Base-by-base conservation (phyloP, 2,329 filamentous ascomycete species). In the Curvularia verruculosa region DNA sequence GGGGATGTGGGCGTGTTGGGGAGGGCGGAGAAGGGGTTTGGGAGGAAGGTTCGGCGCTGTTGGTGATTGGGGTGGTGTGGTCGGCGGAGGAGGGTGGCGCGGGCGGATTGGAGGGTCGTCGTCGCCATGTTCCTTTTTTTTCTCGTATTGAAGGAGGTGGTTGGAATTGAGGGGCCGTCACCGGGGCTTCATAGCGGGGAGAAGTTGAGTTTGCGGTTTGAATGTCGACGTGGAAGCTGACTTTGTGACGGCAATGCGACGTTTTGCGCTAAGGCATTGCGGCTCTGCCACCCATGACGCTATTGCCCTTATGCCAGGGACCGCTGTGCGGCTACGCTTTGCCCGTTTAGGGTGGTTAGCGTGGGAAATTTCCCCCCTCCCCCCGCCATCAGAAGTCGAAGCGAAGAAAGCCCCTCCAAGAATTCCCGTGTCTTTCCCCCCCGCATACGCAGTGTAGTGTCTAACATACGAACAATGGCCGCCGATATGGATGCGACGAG, bases 21-120 rank as follows among this genome's bases (percentile, higher is more conserved):
- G 65, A 75, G 44, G 6, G 49, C 48, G 23, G 49, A 29, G 81
- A 62, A 83, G 77, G 23, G 75, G 66, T 80, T 78, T 44, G 75
- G 69, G 55, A 80, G 68, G 72, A 81, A 81, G 54, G 70, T 69
- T n/a, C 80, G 78, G n/a, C 59, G 67, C 57, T 73, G 70, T 28
- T 52, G 58, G 46, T 45, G 26, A 15, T 59, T 67, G 57, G 73
- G 54, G 46, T 51, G 39, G 43, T 40, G 59, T 59, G 37, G 24
- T 21, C 31, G 44, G 15, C 10, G 19, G 24, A 36, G 28, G 15
- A n/a, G 34, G 34, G 43, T n/a, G 43, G 23, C 49, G 54, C 71
- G 70, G 82, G 53, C 39, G 31, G 50, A 34, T 26, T 50, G 54
- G 29, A 60, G 46, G 67, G 73, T 83, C 7, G 69, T 59, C 72